Conservation (phyloP, 2,329 filamentous ascomycete species). For the Bipolaris gigantea region DNA sequence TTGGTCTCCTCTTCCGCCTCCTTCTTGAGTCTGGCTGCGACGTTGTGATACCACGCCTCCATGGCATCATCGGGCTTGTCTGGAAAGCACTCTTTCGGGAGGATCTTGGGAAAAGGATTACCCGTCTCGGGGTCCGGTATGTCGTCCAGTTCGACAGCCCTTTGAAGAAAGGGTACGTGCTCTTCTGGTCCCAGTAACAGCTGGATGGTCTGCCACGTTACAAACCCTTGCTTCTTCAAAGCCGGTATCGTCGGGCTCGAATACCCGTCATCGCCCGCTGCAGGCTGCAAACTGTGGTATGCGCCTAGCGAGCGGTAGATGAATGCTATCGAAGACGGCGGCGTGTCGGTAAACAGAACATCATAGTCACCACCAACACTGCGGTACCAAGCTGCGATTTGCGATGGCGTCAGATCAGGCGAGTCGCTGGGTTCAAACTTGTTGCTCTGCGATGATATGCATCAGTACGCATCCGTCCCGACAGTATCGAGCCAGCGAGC, state of each 20-base stretch:
- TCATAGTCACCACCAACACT: conserved; percentile 53
- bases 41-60: conserved; percentile 80
- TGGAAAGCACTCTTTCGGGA: conserved; percentile 73
- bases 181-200: conserved; percentile 84
- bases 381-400: conserved; percentile 55
- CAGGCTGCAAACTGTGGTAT: conserved; percentile 81
- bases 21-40: conserved; percentile 68
- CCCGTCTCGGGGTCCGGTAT: conserved; percentile 72
- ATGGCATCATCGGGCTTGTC: conserved; percentile 74
- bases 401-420: conserved; percentile 52
- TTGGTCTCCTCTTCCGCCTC: conserved; percentile 55
- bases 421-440: conserved; percentile 50
- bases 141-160: conserved; percentile 75
- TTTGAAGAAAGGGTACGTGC: conserved; percentile 81
- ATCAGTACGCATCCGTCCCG: conserved; percentile 11
- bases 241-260: conserved; percentile 77
- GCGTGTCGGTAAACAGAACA: conserved; percentile 74
- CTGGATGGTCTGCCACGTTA: conserved; percentile 92
- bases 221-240: conserved; percentile 80
- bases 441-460: conserved; percentile 38
- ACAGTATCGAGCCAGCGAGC: neutral
- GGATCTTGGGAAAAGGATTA: conserved; percentile 58
- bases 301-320: conserved; percentile 92
- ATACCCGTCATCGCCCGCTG: conserved; percentile 65
- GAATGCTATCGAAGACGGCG: conserved; percentile 76